These are phyloP conservation scores for Aspergillus baeticus DNA, from an alignment of 495 filamentous ascomycete genomes.

Conservation along the genomic window DNA sequence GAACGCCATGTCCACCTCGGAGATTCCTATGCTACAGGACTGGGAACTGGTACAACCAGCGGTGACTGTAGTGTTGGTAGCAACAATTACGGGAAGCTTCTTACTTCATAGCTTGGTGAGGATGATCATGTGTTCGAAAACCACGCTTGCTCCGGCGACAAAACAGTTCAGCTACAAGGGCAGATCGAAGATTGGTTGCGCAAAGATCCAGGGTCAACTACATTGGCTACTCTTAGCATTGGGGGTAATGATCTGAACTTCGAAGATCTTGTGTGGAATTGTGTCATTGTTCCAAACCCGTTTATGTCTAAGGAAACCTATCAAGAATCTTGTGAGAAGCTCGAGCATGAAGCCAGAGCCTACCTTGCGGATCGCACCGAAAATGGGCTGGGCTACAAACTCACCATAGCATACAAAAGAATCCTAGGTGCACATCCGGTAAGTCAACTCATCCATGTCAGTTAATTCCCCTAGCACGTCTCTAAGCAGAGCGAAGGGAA, in stretches of 20 bases:
- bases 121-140: too few relatives aligned
- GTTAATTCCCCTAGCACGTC: too few relatives aligned
- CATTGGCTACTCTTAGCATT: neutral
- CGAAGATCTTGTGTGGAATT: neutral
- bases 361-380: neutral
- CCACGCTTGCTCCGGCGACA: slow-evolving; percentile 2
- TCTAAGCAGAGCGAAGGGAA: too few relatives aligned
- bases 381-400: neutral
- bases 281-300: neutral
- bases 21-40: neutral
- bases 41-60: neutral
- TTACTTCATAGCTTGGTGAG: neutral
- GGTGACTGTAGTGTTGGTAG: neutral
- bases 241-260: slow-evolving; percentile 1
- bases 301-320: neutral
- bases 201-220: neutral
- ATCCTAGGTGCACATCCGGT: too few relatives aligned
- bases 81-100: neutral
- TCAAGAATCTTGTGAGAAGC: neutral
- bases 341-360: neutral
- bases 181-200: neutral
- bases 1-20: neutral
- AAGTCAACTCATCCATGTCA: too few relatives aligned
- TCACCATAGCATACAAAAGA: slow-evolving; percentile 1
- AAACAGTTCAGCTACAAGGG: neutral